Percentiles rank a stretch among this genome's conserved stretches.
Evolutionary conservation across 169 alveolate genomes (phyloP).

Genomic region (Eimeria tenella): DNA sequence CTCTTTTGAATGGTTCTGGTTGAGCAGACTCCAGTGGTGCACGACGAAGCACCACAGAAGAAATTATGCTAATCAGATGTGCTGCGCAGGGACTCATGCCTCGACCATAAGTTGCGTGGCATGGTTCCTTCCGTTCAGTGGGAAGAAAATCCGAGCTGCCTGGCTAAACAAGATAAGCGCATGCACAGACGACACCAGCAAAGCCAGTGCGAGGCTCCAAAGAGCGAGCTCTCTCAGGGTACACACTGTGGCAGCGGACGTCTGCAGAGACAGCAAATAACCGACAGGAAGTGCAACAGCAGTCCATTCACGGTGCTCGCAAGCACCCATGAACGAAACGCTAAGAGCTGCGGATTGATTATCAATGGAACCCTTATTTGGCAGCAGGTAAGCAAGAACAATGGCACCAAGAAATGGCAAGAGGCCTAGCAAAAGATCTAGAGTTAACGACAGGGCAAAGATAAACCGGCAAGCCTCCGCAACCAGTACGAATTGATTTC

Average conservation of each 20-base stretch:
- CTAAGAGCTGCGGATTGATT: not conserved
- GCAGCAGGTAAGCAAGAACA: slow-evolving; percentile 24
- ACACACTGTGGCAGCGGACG: slow-evolving; percentile 21
- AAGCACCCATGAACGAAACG: not conserved
- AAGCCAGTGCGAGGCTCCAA: slow-evolving; percentile 46
- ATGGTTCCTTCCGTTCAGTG: not conserved
- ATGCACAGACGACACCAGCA: slow-evolving; percentile 11
- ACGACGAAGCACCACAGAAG: not conserved
- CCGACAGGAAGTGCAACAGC: not conserved
- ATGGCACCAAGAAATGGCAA: slow-evolving; percentile 47
- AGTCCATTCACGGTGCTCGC: slow-evolving; percentile 22
- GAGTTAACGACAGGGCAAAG: slow-evolving; percentile 51
- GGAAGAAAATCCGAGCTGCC: slow-evolving; percentile 52
- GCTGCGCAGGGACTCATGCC: not conserved
- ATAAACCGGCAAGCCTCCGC: slow-evolving; percentile 58
- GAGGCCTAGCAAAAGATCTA: slow-evolving; percentile 59
- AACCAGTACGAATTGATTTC: not conserved
- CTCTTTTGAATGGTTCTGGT: not conserved
- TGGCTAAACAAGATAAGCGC: slow-evolving; percentile 43
- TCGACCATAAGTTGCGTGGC: not conserved
- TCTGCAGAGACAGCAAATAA: not conserved
- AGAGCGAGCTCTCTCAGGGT: not conserved
- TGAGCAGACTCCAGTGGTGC: not conserved
- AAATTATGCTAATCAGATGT: not conserved
- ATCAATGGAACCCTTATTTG: not conserved